phyloP scores from a whole-genome alignment of 1,284 basidiomycete species.

The Neotropicomus parvogracilis region DNA sequence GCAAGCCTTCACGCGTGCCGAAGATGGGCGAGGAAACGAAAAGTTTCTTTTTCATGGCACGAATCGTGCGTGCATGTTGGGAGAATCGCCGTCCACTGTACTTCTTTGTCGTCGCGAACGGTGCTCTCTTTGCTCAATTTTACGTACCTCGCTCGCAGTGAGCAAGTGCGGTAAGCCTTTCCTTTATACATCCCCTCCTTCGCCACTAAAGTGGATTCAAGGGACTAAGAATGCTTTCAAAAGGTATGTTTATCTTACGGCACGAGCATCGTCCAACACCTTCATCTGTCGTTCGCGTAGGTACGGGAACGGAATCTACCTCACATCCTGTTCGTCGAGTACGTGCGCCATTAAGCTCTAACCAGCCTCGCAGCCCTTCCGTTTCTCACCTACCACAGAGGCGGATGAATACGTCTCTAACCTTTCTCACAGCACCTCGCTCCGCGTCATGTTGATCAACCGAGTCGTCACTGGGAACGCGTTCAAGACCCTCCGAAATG shows the following conservation, averaged over 20 bases:
- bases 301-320: conserved; percentile 18
- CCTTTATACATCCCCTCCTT: not conserved
- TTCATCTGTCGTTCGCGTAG: conserved; percentile 1
- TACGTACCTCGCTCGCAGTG: conserved; percentile 18
- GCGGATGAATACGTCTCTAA: conserved; percentile 54
- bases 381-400: conserved; percentile 35
- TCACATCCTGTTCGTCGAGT: conserved; percentile 19
- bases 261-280: not conserved
- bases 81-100: conserved; percentile 15
- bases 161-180: conserved; percentile 12
- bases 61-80: conserved; percentile 17
- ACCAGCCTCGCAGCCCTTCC: not conserved
- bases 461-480: conserved; percentile 55
- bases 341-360: not conserved
- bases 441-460: conserved; percentile 49
- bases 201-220: conserved; percentile 1
- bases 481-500: conserved; percentile 41
- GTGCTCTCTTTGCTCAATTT: conserved; percentile 19
- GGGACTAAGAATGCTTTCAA: conserved; percentile 21
- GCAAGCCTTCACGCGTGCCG: conserved; percentile 7
- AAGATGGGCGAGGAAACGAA: conserved; percentile 16
- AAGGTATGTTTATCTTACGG: conserved; percentile 9
- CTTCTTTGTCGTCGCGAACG: conserved; percentile 8
- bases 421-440: conserved; percentile 32
- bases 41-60: conserved; percentile 17